Base-by-base conservation (phyloP, 805 yeast genomes). In the Kregervanrija fluxuum region DNA sequence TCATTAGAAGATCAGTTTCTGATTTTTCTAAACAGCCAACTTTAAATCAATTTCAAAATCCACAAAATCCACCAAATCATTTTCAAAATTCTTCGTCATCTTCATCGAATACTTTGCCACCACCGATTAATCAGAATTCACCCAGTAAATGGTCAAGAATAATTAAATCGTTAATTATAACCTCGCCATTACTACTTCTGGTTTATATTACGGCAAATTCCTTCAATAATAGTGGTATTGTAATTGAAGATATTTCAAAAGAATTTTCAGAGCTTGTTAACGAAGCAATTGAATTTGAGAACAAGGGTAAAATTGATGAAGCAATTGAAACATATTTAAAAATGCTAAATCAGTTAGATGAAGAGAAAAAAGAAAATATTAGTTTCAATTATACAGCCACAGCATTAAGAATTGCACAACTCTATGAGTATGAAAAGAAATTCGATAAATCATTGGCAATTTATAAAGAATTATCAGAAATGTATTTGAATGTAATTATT, bases 351-450 rank as follows among this genome's bases (percentile, higher is more conserved):
- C 73, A 75, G 48, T 79, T 87, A 36, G 76, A 82, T 41, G 65
- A 70, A 14, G 63, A 77, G 37, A 70, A 68, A 0, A 56, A 82
- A 56, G 75, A 76, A 48, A 73, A 71, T 8, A 54, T 82, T 34
- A 67, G 78, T 41, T 93, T 86, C 58, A 93, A 85, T 57, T 89
- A 84, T 61, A 87, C 96, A 0, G 95, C 96, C 0, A 74, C 88
- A 39, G 90, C 87, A 57, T 67, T 89, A 61, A 85, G 89, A 55
- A 68, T 85, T 33, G 95, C 84, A 11, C 95, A 88, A 55, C 80
- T 86, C 82, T 85, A 77, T 60, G 96, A 88, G 42, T 47, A 45
- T 22, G 17, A 53, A 13, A 54, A 50, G 8, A 41, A 54, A n/a
- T 51, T 48, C 34, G 59, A 57, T 39, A 60, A 56, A 37, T 62